Conservation (phyloP, 2,329 filamentous ascomycete genomes). For the Proliferodiscus dingleyae region DNA sequence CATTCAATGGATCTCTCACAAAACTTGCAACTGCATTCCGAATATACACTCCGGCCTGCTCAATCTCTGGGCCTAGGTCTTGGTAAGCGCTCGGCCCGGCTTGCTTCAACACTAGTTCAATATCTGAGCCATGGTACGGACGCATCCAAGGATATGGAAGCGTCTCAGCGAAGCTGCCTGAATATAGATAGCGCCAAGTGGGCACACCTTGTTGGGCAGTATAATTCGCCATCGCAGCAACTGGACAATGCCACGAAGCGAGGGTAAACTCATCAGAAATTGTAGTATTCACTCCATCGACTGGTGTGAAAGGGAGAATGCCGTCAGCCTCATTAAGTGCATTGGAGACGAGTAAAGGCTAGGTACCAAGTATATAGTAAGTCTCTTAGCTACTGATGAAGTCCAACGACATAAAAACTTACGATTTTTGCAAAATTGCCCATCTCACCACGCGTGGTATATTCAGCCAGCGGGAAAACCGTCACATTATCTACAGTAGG, state of each 20-base stretch:
- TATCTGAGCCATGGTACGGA: slow-evolving; percentile 7
- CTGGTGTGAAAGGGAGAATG: slow-evolving; percentile 6
- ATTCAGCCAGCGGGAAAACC: slow-evolving; percentile 4
- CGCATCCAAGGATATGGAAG: slow-evolving; percentile 7
- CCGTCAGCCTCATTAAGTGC: slow-evolving; percentile 5
- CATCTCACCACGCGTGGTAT: background rate
- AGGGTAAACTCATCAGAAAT: slow-evolving; percentile 5
- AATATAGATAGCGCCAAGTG: slow-evolving; percentile 6
- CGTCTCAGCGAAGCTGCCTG: slow-evolving; percentile 3
- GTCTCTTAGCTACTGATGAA: too few relatives aligned
- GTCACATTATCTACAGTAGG: slow-evolving; percentile 10
- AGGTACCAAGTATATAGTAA: too few relatives aligned
- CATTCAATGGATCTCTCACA: slow-evolving; percentile 5
- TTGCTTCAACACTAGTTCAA: background rate
- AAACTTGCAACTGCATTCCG: slow-evolving; percentile 6
- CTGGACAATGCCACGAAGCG: slow-evolving; percentile 4
- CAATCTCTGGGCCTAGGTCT: background rate
- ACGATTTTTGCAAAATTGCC: slow-evolving; percentile 6
- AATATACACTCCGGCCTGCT: slow-evolving; percentile 1
- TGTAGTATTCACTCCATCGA: slow-evolving; percentile 1
- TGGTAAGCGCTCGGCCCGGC: background rate
- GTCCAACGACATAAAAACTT: background rate
- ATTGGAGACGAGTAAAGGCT: slow-evolving; percentile 7
- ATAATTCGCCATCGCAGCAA: background rate
- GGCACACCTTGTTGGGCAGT: background rate